phyloP scores from a whole-genome alignment of 345 rosid species.

The Boechera retrofracta region DNA sequence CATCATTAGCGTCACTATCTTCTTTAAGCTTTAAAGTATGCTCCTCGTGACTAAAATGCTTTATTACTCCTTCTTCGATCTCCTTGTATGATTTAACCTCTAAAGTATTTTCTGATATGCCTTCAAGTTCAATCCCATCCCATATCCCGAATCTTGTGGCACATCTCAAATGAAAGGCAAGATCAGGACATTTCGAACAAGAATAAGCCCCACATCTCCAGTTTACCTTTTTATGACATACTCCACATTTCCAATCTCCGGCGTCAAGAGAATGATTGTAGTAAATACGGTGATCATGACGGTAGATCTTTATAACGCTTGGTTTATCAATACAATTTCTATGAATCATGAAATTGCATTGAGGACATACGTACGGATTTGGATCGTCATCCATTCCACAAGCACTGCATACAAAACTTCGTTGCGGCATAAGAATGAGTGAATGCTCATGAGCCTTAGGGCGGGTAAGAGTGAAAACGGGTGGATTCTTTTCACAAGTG shows the following conservation, averaged over 20 bases:
- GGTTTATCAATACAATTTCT: neutral
- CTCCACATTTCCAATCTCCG: slow-evolving; percentile 1
- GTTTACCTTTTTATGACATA: neutral
- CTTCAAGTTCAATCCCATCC: neutral
- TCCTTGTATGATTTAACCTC: neutral
- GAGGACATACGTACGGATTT: slow-evolving; percentile 17
- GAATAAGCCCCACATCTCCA: slow-evolving; percentile 4
- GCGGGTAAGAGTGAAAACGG: neutral
- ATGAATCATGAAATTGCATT: slow-evolving; percentile 10
- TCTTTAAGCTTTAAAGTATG: neutral
- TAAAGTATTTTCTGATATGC: neutral
- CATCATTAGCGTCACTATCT: no score
- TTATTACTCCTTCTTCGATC: neutral
- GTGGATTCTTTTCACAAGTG: slow-evolving; percentile 2
- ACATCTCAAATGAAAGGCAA: neutral
- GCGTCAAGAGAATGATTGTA: neutral
- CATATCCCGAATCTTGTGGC: neutral
- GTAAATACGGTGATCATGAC: neutral
- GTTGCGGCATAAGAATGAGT: neutral
- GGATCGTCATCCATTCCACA: slow-evolving; percentile 8
- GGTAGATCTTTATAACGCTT: neutral
- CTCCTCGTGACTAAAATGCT: neutral
- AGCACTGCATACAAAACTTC: neutral
- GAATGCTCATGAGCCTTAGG: neutral
- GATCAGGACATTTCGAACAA: neutral